Percentiles rank a stretch among this genome's conserved stretches.
These are phyloP conservation scores for Verticillium nubilum DNA, from an alignment of 2,329 filamentous ascomycete species.

Conservation along the genomic window DNA sequence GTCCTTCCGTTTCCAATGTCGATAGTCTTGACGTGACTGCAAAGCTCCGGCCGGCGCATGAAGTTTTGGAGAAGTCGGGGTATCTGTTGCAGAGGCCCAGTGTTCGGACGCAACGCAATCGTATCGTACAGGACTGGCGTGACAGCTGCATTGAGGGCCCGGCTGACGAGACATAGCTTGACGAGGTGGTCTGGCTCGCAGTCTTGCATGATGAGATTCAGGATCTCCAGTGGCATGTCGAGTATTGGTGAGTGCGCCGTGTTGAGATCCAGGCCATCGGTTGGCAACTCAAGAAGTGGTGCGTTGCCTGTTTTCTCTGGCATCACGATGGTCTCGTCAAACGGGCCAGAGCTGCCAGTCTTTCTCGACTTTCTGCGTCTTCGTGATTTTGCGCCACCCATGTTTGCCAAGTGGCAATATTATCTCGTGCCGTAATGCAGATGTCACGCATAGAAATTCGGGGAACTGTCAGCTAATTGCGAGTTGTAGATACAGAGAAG, in stretches of 20 bases:
- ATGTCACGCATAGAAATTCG: no score
- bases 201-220: not conserved
- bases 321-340: not conserved
- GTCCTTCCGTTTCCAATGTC: not conserved
- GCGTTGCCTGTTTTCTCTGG: not conserved
- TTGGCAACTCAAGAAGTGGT: no score
- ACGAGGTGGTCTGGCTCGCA: not conserved
- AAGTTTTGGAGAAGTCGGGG: not conserved
- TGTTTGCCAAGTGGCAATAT: not conserved
- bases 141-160: not conserved
- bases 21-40: not conserved
- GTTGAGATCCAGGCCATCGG: not conserved
- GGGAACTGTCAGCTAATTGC: no score
- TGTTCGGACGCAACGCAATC: conserved; percentile 16
- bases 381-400: not conserved
- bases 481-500: no score
- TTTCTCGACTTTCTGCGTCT: not conserved
- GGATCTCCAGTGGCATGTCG: not conserved
- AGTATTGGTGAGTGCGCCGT: not conserved
- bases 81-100: conserved; percentile 17
- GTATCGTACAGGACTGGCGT: not conserved
- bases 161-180: not conserved
- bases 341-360: not conserved
- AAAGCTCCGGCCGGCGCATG: not conserved
- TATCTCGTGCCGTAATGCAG: no score